A percentile compares a stretch with the other conserved stretches of the same genome.
Conservation (phyloP, 768 basidiomycete species). For the Leccinum subgranulosum region DNA sequence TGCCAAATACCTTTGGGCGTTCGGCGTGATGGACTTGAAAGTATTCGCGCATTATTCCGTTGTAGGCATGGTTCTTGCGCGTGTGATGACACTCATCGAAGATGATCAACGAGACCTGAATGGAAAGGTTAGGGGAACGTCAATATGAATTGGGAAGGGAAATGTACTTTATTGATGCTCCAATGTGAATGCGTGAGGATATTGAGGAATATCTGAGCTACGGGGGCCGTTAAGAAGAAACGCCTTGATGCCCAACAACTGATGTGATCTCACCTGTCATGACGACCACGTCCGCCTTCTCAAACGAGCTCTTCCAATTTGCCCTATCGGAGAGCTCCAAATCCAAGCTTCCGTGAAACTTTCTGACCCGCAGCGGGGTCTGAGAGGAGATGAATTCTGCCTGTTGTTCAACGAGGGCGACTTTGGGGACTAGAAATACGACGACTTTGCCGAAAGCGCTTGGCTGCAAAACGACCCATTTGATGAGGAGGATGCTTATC, state of each 20-base stretch:
- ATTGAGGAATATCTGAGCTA: conserved; percentile 82
- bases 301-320: conserved; percentile 64
- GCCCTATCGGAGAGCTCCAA: conserved; percentile 64
- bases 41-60: conserved; percentile 57
- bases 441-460: conserved; percentile 53
- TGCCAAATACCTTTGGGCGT: conserved; percentile 86
- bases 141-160: background rate
- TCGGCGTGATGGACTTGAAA: conserved; percentile 39
- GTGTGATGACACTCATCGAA: conserved; percentile 61
- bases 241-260: background rate
- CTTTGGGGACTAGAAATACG: conserved; percentile 83
- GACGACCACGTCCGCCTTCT: conserved; percentile 70
- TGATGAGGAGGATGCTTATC: conserved; percentile 63
- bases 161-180: conserved; percentile 56
- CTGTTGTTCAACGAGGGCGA: conserved; percentile 83
- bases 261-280: conserved; percentile 63
- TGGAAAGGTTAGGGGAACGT: background rate
- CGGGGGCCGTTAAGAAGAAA: conserved; percentile 2
- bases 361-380: conserved; percentile 63
- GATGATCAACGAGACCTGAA: conserved; percentile 52
- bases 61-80: conserved; percentile 54
- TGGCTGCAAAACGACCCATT: conserved; percentile 62
- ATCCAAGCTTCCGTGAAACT: conserved; percentile 69
- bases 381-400: conserved; percentile 60
- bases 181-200: conserved; percentile 80